These are phyloP conservation scores for Aureobasidium sp. DNA, from an alignment of 2,329 filamentous ascomycete genomes.

Conservation along the genomic window DNA sequence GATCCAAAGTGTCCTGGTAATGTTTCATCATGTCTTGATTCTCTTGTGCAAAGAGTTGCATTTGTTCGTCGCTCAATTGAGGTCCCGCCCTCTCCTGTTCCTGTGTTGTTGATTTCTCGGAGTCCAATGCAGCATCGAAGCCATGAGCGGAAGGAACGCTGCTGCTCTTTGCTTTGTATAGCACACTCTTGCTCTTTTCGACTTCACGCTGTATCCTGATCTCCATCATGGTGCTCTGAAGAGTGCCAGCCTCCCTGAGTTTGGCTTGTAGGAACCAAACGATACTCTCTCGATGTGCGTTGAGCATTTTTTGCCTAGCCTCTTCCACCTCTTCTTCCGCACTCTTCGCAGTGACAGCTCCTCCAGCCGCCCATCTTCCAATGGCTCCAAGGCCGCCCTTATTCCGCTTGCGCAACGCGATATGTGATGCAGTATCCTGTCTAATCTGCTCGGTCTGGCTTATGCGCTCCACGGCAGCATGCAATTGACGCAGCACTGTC, in stretches of 20 bases:
- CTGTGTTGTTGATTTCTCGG: neutral
- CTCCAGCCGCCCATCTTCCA: conserved; percentile 62
- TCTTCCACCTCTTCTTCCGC: conserved; percentile 68
- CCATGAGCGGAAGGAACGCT: conserved; percentile 3
- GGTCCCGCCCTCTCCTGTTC: conserved; percentile 5
- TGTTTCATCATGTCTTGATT: conserved; percentile 90
- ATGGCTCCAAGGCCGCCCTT: conserved; percentile 55
- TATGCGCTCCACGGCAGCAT: conserved; percentile 70
- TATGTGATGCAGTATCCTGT: conserved; percentile 63
- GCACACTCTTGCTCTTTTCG: conserved; percentile 80
- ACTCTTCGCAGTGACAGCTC: conserved; percentile 45
- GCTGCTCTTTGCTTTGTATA: conserved; percentile 58
- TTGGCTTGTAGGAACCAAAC: conserved; percentile 72
- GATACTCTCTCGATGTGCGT: conserved; percentile 70
- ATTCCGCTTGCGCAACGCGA: conserved; percentile 65
- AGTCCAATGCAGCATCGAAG: neutral
- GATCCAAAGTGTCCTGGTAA: conserved; percentile 88
- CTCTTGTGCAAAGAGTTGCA: conserved; percentile 88
- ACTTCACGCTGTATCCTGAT: conserved; percentile 74
- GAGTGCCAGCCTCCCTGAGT: conserved; percentile 67
- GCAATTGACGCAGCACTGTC: conserved; percentile 75
- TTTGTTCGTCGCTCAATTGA: conserved; percentile 56
- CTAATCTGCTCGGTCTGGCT: conserved; percentile 77
- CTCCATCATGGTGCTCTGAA: conserved; percentile 90
- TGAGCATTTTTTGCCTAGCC: conserved; percentile 58